These are phyloP conservation scores for Cladosporium sp. DNA, from an alignment of 2,329 filamentous ascomycete genomes.

Conservation along the genomic window DNA sequence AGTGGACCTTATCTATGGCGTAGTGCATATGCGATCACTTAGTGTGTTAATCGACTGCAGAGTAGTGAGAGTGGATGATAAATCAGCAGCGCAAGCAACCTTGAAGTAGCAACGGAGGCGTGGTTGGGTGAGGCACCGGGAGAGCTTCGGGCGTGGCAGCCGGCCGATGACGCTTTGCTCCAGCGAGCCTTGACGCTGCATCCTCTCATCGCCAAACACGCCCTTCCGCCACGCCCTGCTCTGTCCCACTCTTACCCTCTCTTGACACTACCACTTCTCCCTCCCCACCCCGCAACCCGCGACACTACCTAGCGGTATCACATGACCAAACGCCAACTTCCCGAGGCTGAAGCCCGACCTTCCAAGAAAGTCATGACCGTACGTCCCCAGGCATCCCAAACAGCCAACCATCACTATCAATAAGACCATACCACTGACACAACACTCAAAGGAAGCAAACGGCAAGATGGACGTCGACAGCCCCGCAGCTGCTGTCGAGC, in stretches of 20 bases:
- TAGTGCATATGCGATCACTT: no score
- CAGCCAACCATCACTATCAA: background rate
- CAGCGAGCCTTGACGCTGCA: background rate
- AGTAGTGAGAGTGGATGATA: no score
- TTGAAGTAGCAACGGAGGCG: no score
- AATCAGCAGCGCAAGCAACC: no score
- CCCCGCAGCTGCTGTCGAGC: conserved; percentile 51
- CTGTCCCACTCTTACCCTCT: background rate
- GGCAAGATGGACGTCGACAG: conserved; percentile 57
- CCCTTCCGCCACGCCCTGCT: background rate
- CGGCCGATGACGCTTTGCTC: no score
- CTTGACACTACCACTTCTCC: background rate
- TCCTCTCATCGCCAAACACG: background rate
- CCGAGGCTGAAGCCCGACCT: conserved; percentile 35
- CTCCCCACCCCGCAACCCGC: conserved; percentile 3
- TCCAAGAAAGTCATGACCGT: conserved; percentile 50
- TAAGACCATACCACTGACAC: background rate
- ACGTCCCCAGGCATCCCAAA: conserved; percentile 20
- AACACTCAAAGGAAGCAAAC: conserved; percentile 29
- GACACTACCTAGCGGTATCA: conserved; percentile 6
- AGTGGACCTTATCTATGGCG: no score
- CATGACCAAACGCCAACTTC: conserved; percentile 10
- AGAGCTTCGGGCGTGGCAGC: no score
- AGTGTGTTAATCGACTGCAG: no score
- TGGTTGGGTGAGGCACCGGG: no score